Evolutionary conservation across 2,329 filamentous ascomycete genomes (phyloP), one percentile per base, ranked within the genome.

Genomic region (Claviceps spartinae): DNA sequence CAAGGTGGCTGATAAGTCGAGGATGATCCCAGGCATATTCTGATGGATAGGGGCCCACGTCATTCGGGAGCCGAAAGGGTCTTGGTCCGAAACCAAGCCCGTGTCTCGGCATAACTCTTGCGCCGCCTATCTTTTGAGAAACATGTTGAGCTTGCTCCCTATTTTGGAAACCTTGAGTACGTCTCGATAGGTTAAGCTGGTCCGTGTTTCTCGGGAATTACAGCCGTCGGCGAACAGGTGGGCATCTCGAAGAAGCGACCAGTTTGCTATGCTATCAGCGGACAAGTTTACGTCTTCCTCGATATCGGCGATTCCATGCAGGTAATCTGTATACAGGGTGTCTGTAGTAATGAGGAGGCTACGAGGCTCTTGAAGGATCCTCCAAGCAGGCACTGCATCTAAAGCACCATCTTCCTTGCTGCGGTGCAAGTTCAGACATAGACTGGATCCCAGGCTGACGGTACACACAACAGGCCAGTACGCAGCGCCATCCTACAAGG

Each of bases 401-500:
- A 85, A 55, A 63, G 79, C 72, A n/a, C 77, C 78, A 52, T 81
- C 76, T 8, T 76, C 73, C 54, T 75, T 80, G 65, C 77, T 83
- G 59, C 74, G 73, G 64, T 86, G 82, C 14, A 97, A 72, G 59
- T 95, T 83, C 49, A 97, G 73, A 53, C 91, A 88, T 8, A 95
- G 72, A 47, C 80, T 80, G 9, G 81, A 80, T 0, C 88, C 88
- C 7, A 98, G 71, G 68, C 88, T 95, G 56, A 97, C 83, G 1
- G 93, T 97, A 57, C 88, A 93, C 13, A 96, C 91, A 14, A 94
- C 81, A 1, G 86, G 86, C 63, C 86, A 78, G 64, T 98, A 98
- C 9, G 91, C 88, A 8, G 78, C 71, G 1, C 91, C 93, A 65
- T 98, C 91, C 73, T 72, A 58, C 54, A 53, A 54, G 49, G 56